Evolutionary conservation across 179 eudicot species (phyloP).

Genomic region (Drosera spatulata): DNA sequence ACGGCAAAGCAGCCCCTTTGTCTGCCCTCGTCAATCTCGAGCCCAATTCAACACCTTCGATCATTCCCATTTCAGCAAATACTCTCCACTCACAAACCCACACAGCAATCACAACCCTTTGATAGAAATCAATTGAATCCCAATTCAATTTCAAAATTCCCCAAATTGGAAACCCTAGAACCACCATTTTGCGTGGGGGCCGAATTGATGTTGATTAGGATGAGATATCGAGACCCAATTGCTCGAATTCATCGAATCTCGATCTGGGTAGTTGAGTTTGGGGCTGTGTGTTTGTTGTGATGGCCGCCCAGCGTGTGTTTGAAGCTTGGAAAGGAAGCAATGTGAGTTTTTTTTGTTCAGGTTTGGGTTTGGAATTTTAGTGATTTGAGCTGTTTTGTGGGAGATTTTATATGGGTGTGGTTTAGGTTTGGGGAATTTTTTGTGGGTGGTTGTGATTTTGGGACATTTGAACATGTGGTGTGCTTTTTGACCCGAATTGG

Average conservation of each 20-base stretch:
- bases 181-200: no score
- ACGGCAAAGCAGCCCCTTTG: no score
- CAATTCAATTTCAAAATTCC: no score
- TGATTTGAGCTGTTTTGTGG: background rate
- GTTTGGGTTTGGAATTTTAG: background rate
- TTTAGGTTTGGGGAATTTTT: background rate
- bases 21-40: no score
- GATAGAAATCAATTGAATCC: no score
- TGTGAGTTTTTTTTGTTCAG: constrained; percentile 11
- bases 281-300: constrained; percentile 5
- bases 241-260: constrained; percentile 14
- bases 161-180: no score
- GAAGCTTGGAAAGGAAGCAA: constrained; percentile 47
- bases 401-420: background rate
- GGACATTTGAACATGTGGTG: background rate
- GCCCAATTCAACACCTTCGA: no score
- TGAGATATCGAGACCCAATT: no score
- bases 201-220: no score
- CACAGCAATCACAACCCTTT: no score
- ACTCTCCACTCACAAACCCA: no score
- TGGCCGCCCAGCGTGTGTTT: constrained; percentile 28
- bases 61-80: no score
- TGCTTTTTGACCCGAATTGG: background rate
- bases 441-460: background rate
- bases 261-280: constrained; percentile 2